These are phyloP conservation scores for Nothophaeocryptopus gaeumannii DNA, from an alignment of 2,329 filamentous ascomycete species.

Conservation along the genomic window DNA sequence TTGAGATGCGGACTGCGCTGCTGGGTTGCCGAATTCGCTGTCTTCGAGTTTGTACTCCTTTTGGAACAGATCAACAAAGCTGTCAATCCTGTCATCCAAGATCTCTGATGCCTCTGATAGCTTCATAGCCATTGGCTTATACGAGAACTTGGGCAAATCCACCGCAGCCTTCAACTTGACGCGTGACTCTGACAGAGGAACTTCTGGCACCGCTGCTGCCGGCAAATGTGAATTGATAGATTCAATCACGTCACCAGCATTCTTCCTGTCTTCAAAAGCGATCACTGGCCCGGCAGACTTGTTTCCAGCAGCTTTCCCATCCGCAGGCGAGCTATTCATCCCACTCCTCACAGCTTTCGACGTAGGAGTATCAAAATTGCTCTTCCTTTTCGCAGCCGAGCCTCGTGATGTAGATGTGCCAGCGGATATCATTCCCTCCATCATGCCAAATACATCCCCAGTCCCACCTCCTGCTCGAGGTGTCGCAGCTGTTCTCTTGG, in stretches of 20 bases:
- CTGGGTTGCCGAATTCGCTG: constrained; percentile 80
- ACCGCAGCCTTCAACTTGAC: constrained; percentile 83
- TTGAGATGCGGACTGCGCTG: constrained; percentile 77
- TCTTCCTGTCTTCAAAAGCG: constrained; percentile 69
- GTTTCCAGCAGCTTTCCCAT: constrained; percentile 36
- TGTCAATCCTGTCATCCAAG: constrained; percentile 91
- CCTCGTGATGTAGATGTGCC: constrained; percentile 41
- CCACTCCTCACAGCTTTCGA: constrained; percentile 44
- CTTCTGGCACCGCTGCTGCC: constrained; percentile 47
- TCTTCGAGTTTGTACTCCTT: constrained; percentile 74
- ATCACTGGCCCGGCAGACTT: constrained; percentile 36
- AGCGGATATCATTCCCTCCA: constrained; percentile 47
- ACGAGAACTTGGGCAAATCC: constrained; percentile 84
- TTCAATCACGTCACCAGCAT: constrained; percentile 79
- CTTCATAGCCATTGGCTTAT: constrained; percentile 94
- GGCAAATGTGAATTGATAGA: constrained; percentile 73
- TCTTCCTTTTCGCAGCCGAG: constrained; percentile 49
- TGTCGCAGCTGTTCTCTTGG: constrained; percentile 60
- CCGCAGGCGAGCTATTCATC: constrained; percentile 49
- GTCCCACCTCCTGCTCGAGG: constrained; percentile 54
- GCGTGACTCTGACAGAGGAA: constrained; percentile 68
- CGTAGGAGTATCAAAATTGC: constrained; percentile 50
- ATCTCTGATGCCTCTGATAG: constrained; percentile 88
- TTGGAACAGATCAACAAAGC: constrained; percentile 72
- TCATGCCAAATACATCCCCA: constrained; percentile 71